Conservation (phyloP, 192 early-diverging fungal genomes). For the Chytriomyces confervae region DNA sequence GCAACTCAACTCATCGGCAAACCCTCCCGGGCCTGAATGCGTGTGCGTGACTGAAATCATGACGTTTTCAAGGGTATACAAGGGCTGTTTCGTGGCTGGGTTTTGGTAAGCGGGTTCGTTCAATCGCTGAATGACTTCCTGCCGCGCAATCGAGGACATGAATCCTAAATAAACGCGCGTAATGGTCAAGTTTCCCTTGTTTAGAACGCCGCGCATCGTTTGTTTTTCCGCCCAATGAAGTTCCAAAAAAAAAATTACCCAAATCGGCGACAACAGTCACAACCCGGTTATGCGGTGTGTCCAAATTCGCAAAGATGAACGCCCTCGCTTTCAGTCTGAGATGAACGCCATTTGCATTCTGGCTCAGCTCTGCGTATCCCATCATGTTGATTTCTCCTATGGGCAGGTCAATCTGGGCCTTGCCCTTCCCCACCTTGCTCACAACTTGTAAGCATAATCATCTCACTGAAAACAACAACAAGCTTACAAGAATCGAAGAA, state of each 20-base stretch:
- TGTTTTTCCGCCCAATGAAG: background rate
- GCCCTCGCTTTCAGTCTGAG: conserved; percentile 32
- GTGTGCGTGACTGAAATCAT: conserved; percentile 60
- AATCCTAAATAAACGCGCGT: background rate
- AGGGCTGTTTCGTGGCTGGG: conserved; percentile 20
- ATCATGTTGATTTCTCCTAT: conserved; percentile 56
- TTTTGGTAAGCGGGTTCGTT: conserved; percentile 15
- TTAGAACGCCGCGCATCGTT: background rate
- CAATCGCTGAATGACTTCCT: conserved; percentile 7
- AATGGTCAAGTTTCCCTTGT: background rate
- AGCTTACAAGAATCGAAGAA: no score
- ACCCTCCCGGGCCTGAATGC: conserved; percentile 52
- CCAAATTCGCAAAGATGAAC: conserved; percentile 45
- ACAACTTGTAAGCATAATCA: background rate
- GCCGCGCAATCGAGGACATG: conserved; percentile 13
- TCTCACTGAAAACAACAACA: no score
- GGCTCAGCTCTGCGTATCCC: conserved; percentile 49
- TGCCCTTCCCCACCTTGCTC: conserved; percentile 41
- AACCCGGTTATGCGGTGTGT: conserved; percentile 29
- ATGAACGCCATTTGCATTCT: conserved; percentile 50
- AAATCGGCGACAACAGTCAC: conserved; percentile 51
- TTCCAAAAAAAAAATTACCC: conserved; percentile 8
- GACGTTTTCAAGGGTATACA: conserved; percentile 51
- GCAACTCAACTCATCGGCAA: conserved; percentile 44
- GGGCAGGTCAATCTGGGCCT: conserved; percentile 46